phyloP scores from a whole-genome alignment of 768 basidiomycete species.

The Brasilioporus rufonigricans region DNA sequence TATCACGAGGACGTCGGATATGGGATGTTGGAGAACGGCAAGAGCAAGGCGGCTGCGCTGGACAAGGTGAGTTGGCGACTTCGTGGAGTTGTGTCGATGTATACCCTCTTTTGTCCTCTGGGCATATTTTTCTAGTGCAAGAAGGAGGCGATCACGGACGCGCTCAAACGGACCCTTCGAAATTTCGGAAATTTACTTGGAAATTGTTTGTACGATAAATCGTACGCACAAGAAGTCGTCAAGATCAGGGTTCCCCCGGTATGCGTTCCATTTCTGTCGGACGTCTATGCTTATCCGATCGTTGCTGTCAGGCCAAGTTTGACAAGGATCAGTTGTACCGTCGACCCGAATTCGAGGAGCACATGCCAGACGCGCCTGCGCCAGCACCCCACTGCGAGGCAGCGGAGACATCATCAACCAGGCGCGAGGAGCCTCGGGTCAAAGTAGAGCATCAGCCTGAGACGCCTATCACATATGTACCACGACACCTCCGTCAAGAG shows the following conservation, averaged over 20 bases:
- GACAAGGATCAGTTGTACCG: constrained; percentile 67
- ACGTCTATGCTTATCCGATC: not conserved
- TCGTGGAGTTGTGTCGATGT: constrained; percentile 5
- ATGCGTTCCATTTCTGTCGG: constrained; percentile 30
- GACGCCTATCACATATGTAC: constrained; percentile 34
- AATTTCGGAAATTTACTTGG: constrained; percentile 95
- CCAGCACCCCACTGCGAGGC: not conserved
- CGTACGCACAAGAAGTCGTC: constrained; percentile 76
- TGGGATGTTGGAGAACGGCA: constrained; percentile 81
- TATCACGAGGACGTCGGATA: constrained; percentile 95
- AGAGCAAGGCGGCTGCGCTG: constrained; percentile 78
- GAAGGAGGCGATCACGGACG: constrained; percentile 98
- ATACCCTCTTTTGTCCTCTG: not conserved
- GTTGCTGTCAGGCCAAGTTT: constrained; percentile 46
- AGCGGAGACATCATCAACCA: not conserved
- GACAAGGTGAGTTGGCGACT: constrained; percentile 73
- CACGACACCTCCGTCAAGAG: constrained; percentile 40
- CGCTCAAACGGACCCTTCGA: constrained; percentile 82
- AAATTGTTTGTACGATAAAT: constrained; percentile 96
- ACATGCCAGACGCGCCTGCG: constrained; percentile 27
- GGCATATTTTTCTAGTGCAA: constrained; percentile 65
- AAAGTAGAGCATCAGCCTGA: constrained; percentile 22
- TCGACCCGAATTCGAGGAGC: constrained; percentile 64
- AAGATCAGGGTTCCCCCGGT: constrained; percentile 88
- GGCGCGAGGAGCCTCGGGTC: constrained; percentile 1